These are phyloP conservation scores for Hortaea sp. DNA, from an alignment of 2,329 filamentous ascomycete genomes.

Conservation along the genomic window DNA sequence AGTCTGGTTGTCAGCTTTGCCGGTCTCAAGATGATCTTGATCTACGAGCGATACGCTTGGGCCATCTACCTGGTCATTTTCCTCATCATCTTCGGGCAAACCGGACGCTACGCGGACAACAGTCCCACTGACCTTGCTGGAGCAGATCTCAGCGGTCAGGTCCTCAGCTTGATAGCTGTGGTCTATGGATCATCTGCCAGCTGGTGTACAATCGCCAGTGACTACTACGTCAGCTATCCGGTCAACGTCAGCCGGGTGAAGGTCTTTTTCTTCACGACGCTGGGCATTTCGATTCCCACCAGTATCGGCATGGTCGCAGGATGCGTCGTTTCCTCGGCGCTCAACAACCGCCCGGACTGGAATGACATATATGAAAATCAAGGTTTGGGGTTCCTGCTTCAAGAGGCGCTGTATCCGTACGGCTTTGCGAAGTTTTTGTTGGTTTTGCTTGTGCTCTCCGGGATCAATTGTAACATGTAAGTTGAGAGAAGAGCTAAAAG, in stretches of 20 bases:
- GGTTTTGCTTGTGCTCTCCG: conserved; percentile 26
- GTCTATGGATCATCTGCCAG: conserved; percentile 31
- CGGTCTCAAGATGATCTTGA: conserved; percentile 35
- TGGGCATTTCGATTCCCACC: conserved; percentile 32
- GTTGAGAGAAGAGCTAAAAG: no score
- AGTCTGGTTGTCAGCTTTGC: conserved; percentile 29
- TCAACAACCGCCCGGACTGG: conserved; percentile 32
- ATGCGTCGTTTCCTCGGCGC: conserved; percentile 24
- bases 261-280: conserved; percentile 33
- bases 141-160: conserved; percentile 16
- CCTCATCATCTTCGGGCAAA: conserved; percentile 38
- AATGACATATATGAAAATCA: conserved; percentile 31
- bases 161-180: conserved; percentile 23
- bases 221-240: conserved; percentile 37
- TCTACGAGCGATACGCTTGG: conserved; percentile 42
- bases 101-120: conserved; percentile 34
- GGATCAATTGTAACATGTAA: conserved; percentile 29
- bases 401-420: conserved; percentile 35
- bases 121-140: conserved; percentile 21
- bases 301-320: conserved; percentile 37
- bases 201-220: conserved; percentile 33
- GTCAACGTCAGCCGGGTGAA: conserved; percentile 29
- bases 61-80: conserved; percentile 37
- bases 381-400: conserved; percentile 39
- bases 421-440: conserved; percentile 41